Percentiles rank a stretch among this genome's conserved stretches.
Conservation (phyloP, 495 filamentous ascomycete species). For the Hyphodiscus hymeniophilus region DNA sequence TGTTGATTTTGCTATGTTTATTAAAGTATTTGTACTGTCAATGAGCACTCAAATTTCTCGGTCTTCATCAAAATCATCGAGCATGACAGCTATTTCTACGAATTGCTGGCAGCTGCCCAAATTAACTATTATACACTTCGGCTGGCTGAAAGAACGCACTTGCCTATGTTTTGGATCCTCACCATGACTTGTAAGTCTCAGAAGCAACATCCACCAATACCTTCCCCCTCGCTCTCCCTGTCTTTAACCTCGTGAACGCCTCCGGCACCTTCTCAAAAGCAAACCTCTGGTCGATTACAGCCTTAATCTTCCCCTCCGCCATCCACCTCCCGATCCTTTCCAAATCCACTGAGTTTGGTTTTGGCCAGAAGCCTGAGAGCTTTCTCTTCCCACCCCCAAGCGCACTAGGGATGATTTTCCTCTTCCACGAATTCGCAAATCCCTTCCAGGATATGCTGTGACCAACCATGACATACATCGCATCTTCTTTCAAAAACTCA, state of each 20-base stretch:
- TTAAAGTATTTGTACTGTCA: too few relatives aligned
- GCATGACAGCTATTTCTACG: too few relatives aligned
- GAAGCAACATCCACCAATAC: conserved; percentile 50
- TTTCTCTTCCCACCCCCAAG: conserved; percentile 58
- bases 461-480: conserved; percentile 52
- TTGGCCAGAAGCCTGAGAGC: conserved; percentile 35
- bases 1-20: too few relatives aligned
- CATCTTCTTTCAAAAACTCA: conserved; percentile 43
- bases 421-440: conserved; percentile 12
- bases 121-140: too few relatives aligned
- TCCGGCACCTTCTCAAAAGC: conserved; percentile 52
- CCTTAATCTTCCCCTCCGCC: conserved; percentile 50
- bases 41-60: too few relatives aligned
- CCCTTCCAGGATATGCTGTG: conserved; percentile 6
- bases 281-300: conserved; percentile 52
- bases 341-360: conserved; percentile 38
- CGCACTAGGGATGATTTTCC: conserved; percentile 40
- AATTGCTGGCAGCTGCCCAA: too few relatives aligned
- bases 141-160: too few relatives aligned
- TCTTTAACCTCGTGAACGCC: conserved; percentile 57
- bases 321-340: conserved; percentile 51
- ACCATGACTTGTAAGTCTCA: too few relatives aligned
- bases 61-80: too few relatives aligned
- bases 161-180: too few relatives aligned
- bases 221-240: conserved; percentile 57